These are phyloP conservation scores for Trichoderma sp. DNA, from an alignment of 2,329 filamentous ascomycete species.

Conservation along the genomic window DNA sequence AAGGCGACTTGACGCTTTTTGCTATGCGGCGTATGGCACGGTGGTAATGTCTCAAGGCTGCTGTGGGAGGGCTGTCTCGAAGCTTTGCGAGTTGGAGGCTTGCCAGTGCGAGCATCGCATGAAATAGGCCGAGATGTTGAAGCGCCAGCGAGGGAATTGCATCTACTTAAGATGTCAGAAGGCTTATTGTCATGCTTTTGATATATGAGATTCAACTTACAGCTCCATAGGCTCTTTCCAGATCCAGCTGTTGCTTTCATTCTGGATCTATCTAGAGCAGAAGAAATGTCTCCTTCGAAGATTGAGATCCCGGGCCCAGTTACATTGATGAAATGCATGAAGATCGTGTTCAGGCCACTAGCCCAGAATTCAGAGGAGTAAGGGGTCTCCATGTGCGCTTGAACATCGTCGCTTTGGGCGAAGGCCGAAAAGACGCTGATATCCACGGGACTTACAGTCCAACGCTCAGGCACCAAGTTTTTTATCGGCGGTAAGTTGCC, in stretches of 20 bases:
- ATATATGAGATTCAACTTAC: slow-evolving; percentile 40
- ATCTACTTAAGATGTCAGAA: slow-evolving; percentile 41
- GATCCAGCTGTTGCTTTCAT: slow-evolving; percentile 60
- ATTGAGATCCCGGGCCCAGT: slow-evolving; percentile 83
- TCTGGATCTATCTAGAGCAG: slow-evolving; percentile 58
- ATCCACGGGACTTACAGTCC: slow-evolving; percentile 38
- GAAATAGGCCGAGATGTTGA: slow-evolving; percentile 79
- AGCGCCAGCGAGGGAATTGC: slow-evolving; percentile 81
- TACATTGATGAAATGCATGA: slow-evolving; percentile 87
- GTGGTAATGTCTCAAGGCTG: slow-evolving; percentile 89
- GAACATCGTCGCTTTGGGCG: slow-evolving; percentile 51
- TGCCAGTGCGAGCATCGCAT: slow-evolving; percentile 83
- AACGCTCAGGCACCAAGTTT: slow-evolving; percentile 36
- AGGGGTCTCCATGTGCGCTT: slow-evolving; percentile 64
- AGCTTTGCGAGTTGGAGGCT: slow-evolving; percentile 86
- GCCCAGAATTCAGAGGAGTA: slow-evolving; percentile 74
- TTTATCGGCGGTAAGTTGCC: slow-evolving; percentile 33
- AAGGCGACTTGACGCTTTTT: slow-evolving; percentile 67
- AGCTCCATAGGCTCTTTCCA: slow-evolving; percentile 64
- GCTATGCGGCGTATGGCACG: slow-evolving; percentile 77
- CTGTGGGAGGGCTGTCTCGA: slow-evolving; percentile 68
- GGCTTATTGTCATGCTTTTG: no score
- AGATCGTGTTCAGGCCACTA: slow-evolving; percentile 74
- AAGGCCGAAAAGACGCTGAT: slow-evolving; percentile 50
- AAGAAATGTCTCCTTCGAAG: slow-evolving; percentile 78